Base-by-base conservation (phyloP, 2,329 filamentous ascomycete species). In the Emericellopsis atlantica region DNA sequence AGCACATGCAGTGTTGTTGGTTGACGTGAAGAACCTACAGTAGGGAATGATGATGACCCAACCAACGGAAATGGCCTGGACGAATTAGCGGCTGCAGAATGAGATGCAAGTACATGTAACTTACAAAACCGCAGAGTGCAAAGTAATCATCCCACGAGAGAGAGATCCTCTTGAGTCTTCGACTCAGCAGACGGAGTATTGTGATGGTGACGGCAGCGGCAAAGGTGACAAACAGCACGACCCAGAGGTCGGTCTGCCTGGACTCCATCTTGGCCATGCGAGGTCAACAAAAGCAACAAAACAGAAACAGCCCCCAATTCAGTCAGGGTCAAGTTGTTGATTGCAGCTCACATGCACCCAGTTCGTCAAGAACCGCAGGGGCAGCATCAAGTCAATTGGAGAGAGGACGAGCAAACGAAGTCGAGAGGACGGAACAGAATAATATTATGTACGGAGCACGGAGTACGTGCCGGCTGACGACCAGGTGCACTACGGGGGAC, bases 91-190 rank as follows among this genome's bases (percentile, higher is more conserved):
- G 29, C 39, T 29, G 26, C 41, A 39, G 29, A 21, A n/a, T 14
- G 32, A 24, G 37, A 24, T 35, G 24, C 18, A 40, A n/a, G 9
- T 29, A 24, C 8, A 14, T 4, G 37, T 9, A 31, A 44, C 42
- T 24, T 33, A 44, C 42, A 39, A 31, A 44, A 21, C 43, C 39
- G 35, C 39, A 41, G 29, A 44, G 33, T 16, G 39, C 40, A 36
- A 44, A 44, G 36, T 44, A 44, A 32, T 44, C 43, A 39, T 44
- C 43, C 43, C 43, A 44, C n/a, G 35, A 36, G 21, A 44, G 33
- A 11, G 39, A 22, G 21, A 32, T 38, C 35, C 40, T 26, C 22
- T 40, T 44, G 34, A 44, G 43, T 23, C 36, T 33, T 36, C 43
- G 43, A 36, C 43, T 44, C 32, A 44, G 12, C 31, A 44, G 18